Percentiles rank a stretch among this genome's conserved stretches.
Evolutionary conservation across 2,329 filamentous ascomycete species (phyloP).

Genomic region (Myotisia sp.): DNA sequence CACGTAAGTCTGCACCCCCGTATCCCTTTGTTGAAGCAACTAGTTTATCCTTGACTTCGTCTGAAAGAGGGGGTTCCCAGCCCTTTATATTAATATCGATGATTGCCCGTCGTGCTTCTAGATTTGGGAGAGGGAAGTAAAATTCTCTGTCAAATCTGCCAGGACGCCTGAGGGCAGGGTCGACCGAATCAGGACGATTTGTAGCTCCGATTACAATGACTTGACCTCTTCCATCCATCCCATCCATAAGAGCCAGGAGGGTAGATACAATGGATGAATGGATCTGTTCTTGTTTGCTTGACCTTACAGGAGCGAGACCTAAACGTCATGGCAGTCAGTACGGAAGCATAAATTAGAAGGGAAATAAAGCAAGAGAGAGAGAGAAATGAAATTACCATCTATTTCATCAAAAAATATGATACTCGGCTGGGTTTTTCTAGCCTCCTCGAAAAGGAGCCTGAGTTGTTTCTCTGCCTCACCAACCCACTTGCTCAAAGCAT

Average conservation of each 20-base stretch:
- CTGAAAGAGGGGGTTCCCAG: slow-evolving; percentile 65
- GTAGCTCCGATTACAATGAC: slow-evolving; percentile 98
- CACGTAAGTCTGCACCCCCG: slow-evolving; percentile 84
- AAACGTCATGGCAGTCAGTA: slow-evolving; percentile 3
- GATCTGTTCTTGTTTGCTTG: slow-evolving; percentile 97
- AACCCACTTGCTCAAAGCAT: slow-evolving; percentile 97
- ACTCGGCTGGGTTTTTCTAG: slow-evolving; percentile 85
- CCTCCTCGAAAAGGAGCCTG: slow-evolving; percentile 85
- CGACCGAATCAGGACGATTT: slow-evolving; percentile 96
- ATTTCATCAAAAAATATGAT: slow-evolving; percentile 99
- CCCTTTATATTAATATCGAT: slow-evolving; percentile 90
- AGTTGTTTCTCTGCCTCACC: slow-evolving; percentile 95
- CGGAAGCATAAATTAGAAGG: neutral
- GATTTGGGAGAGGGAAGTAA: slow-evolving; percentile 84
- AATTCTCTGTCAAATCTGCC: slow-evolving; percentile 96
- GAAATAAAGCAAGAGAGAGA: neutral
- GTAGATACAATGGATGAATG: slow-evolving; percentile 96
- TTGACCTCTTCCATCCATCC: slow-evolving; percentile 95
- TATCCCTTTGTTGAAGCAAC: slow-evolving; percentile 86
- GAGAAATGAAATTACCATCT: slow-evolving; percentile 46
- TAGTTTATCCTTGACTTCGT: slow-evolving; percentile 66
- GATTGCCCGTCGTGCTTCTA: slow-evolving; percentile 66
- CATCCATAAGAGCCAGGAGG: slow-evolving; percentile 86
- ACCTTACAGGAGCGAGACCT: slow-evolving; percentile 75
- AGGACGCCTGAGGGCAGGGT: slow-evolving; percentile 92